These are phyloP conservation scores for Paraconiothyrium brasiliense DNA, from an alignment of 2,329 filamentous ascomycete genomes.

Conservation along the genomic window DNA sequence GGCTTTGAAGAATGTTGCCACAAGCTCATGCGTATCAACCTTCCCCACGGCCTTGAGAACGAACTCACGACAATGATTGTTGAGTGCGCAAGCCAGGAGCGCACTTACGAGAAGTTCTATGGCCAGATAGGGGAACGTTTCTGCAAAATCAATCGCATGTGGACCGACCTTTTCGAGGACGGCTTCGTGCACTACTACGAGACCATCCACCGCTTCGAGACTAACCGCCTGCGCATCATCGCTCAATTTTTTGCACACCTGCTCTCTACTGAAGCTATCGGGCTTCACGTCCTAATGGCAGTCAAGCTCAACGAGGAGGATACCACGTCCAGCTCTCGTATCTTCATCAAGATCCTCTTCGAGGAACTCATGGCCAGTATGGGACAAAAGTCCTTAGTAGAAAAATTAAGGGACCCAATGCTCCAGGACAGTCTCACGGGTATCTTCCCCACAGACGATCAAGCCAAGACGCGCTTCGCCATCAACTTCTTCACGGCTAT, in stretches of 20 bases:
- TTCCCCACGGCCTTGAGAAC: constrained; percentile 85
- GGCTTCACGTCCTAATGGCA: constrained; percentile 87
- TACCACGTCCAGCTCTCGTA: constrained; percentile 93
- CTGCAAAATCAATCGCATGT: constrained; percentile 93
- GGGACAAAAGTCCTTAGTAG: constrained; percentile 81
- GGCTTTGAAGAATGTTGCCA: constrained; percentile 97
- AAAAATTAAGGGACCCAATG: constrained; percentile 77
- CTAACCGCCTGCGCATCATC: constrained; percentile 92
- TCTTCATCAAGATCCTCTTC: constrained; percentile 98
- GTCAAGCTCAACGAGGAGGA: constrained; percentile 96
- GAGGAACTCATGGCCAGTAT: constrained; percentile 89
- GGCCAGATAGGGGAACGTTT: constrained; percentile 94
- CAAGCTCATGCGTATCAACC: constrained; percentile 88
- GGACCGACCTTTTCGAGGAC: constrained; percentile 91
- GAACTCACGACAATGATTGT: constrained; percentile 97
- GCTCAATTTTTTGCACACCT: constrained; percentile 94
- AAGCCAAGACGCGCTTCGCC: constrained; percentile 90
- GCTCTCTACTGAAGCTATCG: constrained; percentile 85
- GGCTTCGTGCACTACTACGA: constrained; percentile 94
- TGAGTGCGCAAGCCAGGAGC: constrained; percentile 95
- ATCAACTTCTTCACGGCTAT: constrained; percentile 99
- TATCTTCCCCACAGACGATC: constrained; percentile 88
- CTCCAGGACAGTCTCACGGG: constrained; percentile 82
- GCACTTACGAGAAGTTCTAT: constrained; percentile 97
- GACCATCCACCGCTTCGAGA: constrained; percentile 96